Percentiles rank a stretch among this genome's conserved stretches.
Evolutionary conservation across 2,329 filamentous ascomycete species (phyloP).

Genomic region (Mariannaea elegans): DNA sequence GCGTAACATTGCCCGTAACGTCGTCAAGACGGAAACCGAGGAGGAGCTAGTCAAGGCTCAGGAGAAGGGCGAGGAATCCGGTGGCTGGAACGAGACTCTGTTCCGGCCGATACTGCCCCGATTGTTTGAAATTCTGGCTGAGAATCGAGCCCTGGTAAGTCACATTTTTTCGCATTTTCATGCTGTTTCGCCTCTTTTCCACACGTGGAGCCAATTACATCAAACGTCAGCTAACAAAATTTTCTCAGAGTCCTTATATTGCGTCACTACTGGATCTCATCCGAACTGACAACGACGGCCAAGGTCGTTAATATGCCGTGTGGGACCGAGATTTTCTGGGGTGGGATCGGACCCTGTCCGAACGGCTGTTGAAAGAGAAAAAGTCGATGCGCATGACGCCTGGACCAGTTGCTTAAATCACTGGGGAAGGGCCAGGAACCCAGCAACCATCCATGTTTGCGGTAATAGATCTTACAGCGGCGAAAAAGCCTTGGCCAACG

Average conservation of each 20-base stretch:
- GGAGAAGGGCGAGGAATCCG: slow-evolving; percentile 54
- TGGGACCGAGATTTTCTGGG: slow-evolving; percentile 16
- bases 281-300: slow-evolving; percentile 40
- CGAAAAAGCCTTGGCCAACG: slow-evolving; percentile 6
- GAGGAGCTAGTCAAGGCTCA: slow-evolving; percentile 62
- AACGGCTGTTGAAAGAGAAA: neutral
- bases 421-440: slow-evolving; percentile 2
- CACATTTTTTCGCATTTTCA: neutral
- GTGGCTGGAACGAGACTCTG: slow-evolving; percentile 72
- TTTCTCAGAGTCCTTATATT: slow-evolving; percentile 50
- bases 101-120: slow-evolving; percentile 73
- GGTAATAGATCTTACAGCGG: slow-evolving; percentile 19
- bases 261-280: slow-evolving; percentile 52
- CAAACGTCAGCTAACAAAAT: slow-evolving; percentile 23
- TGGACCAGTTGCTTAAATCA: slow-evolving; percentile 8
- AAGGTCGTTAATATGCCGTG: slow-evolving; percentile 31
- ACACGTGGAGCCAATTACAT: slow-evolving; percentile 6
- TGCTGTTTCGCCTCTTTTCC: neutral
- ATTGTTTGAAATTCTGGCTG: slow-evolving; percentile 74
- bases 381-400: slow-evolving; percentile 9
- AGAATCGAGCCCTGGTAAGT: slow-evolving; percentile 70
- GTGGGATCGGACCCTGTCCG: slow-evolving; percentile 19
- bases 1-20: slow-evolving; percentile 78
- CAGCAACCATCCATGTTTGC: slow-evolving; percentile 4
- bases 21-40: slow-evolving; percentile 68